These are phyloP conservation scores for Penicillium concentricum DNA, from an alignment of 2,329 filamentous ascomycete genomes.

Conservation along the genomic window DNA sequence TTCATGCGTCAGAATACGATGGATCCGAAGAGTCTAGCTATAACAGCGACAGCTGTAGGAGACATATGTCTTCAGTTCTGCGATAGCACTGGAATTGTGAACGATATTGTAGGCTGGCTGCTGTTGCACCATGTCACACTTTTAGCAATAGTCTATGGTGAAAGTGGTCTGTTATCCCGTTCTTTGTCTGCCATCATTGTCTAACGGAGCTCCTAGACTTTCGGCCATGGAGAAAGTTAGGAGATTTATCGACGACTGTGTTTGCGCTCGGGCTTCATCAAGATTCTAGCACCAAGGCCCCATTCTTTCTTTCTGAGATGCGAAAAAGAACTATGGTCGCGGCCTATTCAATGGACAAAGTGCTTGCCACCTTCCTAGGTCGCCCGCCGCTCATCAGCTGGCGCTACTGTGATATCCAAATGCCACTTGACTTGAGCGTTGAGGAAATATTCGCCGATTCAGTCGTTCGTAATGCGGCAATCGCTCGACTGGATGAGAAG, in stretches of 20 bases:
- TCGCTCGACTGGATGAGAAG: slow-evolving; percentile 6
- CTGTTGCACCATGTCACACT: slow-evolving; percentile 24
- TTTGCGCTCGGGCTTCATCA: slow-evolving; percentile 43
- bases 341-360: slow-evolving; percentile 29
- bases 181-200: not conserved
- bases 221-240: slow-evolving; percentile 45
- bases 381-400: slow-evolving; percentile 31
- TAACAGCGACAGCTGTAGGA: slow-evolving; percentile 22
- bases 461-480: slow-evolving; percentile 3
- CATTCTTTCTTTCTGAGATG: slow-evolving; percentile 30
- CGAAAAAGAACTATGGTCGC: slow-evolving; percentile 28
- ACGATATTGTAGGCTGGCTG: slow-evolving; percentile 31
- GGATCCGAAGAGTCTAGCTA: slow-evolving; percentile 8
- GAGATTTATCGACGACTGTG: slow-evolving; percentile 45
- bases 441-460: slow-evolving; percentile 22
- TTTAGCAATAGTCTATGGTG: slow-evolving; percentile 25
- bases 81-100: slow-evolving; percentile 22
- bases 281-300: slow-evolving; percentile 34
- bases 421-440: slow-evolving; percentile 31
- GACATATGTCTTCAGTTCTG: slow-evolving; percentile 32
- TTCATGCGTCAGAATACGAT: slow-evolving; percentile 2
- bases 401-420: slow-evolving; percentile 27
- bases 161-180: slow-evolving; percentile 14
- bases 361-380: slow-evolving; percentile 30
- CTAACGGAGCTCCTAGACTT: slow-evolving; percentile 33